Evolutionary conservation across 1,284 basidiomycete genomes (phyloP), one percentile per base, ranked within the genome.

Genomic region (Cryptococcus jaspeensis): DNA sequence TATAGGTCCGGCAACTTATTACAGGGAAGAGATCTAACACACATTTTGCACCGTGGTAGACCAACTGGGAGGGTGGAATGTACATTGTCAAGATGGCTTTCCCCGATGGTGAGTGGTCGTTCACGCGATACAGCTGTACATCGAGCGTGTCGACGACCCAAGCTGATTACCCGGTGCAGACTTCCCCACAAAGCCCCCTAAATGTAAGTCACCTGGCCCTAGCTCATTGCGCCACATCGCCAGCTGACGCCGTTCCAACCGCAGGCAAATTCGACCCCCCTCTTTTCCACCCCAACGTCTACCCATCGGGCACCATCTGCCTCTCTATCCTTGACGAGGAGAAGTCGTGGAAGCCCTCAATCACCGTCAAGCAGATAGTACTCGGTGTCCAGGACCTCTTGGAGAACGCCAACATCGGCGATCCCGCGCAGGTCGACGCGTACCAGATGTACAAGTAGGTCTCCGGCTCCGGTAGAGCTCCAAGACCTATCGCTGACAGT

Each of bases 261-360:
- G 42, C 75, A 96, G 93, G 92, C 82, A 98, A 98, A 85, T 99
- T 99, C 79, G 83, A 87, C 1, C 95, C 96, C 2, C 90, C 95
- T 28, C 81, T 98, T 50, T 99, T 97, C 81, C 95, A 99, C 76
- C 95, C 95, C 28, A 99, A 99, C 74, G 93, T 99, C 52, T 99
- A 97, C 77, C 96, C 96, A 0, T 97, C 93, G 16, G 96, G 96
- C 25, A 99, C 96, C 20, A 94, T 99, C 50, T 99, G 96, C 75
- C 82, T 99, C 22, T 97, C 93, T 15, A 99, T 99, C 73, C 80
- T 99, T 40, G 95, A 99, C 74, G 96, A 99, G 75, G 96, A 99
- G 78, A 99, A 99, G 78, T 88, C 87, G 5, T 99, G 96, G 96
- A 98, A 98, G 76, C 93, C 96, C 11, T 90, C 93, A 1, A 98